Evolutionary conservation across 176 grass and related monocot genomes (phyloP).

Genomic region (Aechmea fasciata): DNA sequence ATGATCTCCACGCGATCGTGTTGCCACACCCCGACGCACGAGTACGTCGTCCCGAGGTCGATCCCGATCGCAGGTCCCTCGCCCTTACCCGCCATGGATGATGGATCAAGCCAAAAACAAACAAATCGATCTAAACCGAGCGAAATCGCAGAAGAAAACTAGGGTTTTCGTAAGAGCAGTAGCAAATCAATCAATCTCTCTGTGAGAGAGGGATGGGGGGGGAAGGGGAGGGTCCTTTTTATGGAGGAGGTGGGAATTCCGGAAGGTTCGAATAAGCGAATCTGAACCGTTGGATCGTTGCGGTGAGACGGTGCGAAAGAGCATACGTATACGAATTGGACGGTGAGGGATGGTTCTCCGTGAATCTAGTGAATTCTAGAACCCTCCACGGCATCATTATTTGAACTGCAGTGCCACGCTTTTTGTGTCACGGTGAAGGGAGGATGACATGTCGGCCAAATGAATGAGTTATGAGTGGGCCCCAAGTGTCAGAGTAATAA

Average conservation of each 20-base stretch:
- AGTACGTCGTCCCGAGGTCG: slow-evolving; percentile 95
- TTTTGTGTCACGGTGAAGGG: neutral
- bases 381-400: slow-evolving; percentile 4
- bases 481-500: too few relatives aligned
- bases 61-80: slow-evolving; percentile 91
- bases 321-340: neutral
- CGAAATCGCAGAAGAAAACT: neutral
- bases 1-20: slow-evolving; percentile 93
- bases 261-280: slow-evolving; percentile 37
- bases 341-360: slow-evolving; percentile 8
- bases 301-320: neutral
- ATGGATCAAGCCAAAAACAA: neutral
- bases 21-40: slow-evolving; percentile 94
- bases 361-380: slow-evolving; percentile 34
- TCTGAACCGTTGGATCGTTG: slow-evolving; percentile 17
- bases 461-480: too few relatives aligned
- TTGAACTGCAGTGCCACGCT: neutral
- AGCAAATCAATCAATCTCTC: neutral
- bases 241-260: slow-evolving; percentile 9
- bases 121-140: neutral
- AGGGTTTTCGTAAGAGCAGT: neutral
- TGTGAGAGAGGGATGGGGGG: neutral
- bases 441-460: neutral
- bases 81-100: slow-evolving; percentile 40
- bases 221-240: slow-evolving; percentile 22